A percentile compares a stretch with the other conserved stretches of the same genome.
phyloP scores from a whole-genome alignment of 164 flowering plant genomes.

The Hamamelis virginiana region DNA sequence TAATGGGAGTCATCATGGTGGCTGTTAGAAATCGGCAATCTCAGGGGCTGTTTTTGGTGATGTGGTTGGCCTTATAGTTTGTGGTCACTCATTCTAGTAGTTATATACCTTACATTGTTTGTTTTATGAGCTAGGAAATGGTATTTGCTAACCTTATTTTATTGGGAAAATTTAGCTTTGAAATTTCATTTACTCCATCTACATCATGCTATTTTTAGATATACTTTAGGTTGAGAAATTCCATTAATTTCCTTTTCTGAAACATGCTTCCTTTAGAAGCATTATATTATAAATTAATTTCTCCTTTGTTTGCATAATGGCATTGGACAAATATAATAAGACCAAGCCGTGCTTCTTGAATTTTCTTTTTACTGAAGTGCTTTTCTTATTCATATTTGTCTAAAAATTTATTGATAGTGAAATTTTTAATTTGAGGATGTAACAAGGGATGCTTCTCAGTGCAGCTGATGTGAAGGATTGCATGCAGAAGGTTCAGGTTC shows the following conservation, averaged over 20 bases:
- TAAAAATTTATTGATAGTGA: not conserved
- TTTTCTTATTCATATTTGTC: too few relatives aligned
- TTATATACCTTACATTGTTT: not conserved
- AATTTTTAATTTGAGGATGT: not conserved
- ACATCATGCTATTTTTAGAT: too few relatives aligned
- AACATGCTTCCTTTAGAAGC: not conserved
- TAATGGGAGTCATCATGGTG: too few relatives aligned
- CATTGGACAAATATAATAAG: not conserved
- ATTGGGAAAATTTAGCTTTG: not conserved
- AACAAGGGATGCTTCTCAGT: conserved; percentile 42
- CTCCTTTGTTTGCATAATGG: not conserved
- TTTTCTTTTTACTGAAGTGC: too few relatives aligned
- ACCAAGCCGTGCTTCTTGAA: not conserved
- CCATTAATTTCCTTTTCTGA: not conserved
- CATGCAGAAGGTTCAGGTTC: conserved; percentile 55
- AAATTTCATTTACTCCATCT: too few relatives aligned
- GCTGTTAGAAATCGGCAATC: too few relatives aligned
- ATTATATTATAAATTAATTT: conserved; percentile 1
- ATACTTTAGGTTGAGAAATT: too few relatives aligned
- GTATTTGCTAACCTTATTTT: not conserved
- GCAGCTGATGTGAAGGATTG: conserved; percentile 77
- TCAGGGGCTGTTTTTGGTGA: too few relatives aligned
- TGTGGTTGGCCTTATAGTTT: too few relatives aligned
- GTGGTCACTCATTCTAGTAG: not conserved
- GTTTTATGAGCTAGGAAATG: not conserved